Percentiles rank a stretch among this genome's conserved stretches.
These are phyloP conservation scores for Colletotrichum sp. DNA, from an alignment of 2,329 filamentous ascomycete species.

Conservation along the genomic window DNA sequence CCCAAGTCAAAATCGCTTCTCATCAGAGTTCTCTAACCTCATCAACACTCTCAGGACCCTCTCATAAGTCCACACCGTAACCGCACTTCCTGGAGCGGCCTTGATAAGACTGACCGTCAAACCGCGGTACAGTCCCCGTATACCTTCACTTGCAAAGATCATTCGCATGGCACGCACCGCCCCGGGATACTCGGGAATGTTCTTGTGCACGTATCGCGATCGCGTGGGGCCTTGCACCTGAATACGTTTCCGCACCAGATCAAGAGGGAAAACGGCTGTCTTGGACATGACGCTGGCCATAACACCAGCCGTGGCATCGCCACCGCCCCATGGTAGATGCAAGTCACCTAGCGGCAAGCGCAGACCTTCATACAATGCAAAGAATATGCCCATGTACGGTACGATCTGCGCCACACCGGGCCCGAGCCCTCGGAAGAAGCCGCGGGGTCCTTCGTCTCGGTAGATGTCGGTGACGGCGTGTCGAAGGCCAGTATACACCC, in stretches of 20 bases:
- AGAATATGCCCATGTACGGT: slow-evolving; percentile 97
- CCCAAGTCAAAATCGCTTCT: background rate
- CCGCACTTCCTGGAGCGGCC: slow-evolving; percentile 88
- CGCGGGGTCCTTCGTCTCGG: slow-evolving; percentile 73
- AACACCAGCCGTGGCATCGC: slow-evolving; percentile 84
- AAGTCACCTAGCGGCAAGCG: slow-evolving; percentile 61
- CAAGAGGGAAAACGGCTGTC: slow-evolving; percentile 89
- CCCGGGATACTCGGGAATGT: slow-evolving; percentile 83
- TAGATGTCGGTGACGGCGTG: slow-evolving; percentile 75
- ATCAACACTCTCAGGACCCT: slow-evolving; percentile 68
- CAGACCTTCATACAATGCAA: slow-evolving; percentile 83
- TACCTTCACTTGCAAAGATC: slow-evolving; percentile 76
- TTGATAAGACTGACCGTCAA: slow-evolving; percentile 90
- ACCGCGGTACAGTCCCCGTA: slow-evolving; percentile 84
- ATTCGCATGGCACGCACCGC: slow-evolving; percentile 68
- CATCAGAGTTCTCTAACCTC: slow-evolving; percentile 32
- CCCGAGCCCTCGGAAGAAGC: slow-evolving; percentile 87
- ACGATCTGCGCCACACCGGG: slow-evolving; percentile 88
- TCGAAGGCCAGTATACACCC: slow-evolving; percentile 76
- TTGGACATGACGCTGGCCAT: slow-evolving; percentile 83
- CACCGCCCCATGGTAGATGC: slow-evolving; percentile 72
- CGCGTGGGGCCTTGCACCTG: slow-evolving; percentile 95
- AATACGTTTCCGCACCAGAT: slow-evolving; percentile 89
- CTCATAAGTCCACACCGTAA: slow-evolving; percentile 97
- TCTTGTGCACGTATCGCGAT: slow-evolving; percentile 77